Evolutionary conservation across 352 stramenopile species (phyloP).

Genomic region (Globisporangium megalacanthum): DNA sequence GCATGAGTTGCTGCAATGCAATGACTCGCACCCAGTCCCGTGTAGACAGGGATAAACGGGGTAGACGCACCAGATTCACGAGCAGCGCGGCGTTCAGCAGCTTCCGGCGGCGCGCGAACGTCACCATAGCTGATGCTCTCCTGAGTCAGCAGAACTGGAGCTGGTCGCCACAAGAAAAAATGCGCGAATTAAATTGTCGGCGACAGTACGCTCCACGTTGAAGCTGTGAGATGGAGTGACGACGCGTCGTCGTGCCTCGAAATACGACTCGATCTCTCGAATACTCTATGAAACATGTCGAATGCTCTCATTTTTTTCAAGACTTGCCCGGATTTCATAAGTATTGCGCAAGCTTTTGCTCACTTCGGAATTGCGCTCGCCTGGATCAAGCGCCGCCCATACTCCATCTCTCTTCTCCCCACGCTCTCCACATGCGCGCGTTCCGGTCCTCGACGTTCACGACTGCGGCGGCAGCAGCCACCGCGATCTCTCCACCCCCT

Average conservation of each 20-base stretch:
- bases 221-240: background rate
- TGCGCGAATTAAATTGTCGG: background rate
- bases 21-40: too few species aligned
- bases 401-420: background rate
- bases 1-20: background rate
- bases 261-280: background rate
- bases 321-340: background rate
- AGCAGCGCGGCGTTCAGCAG: slow-evolving; percentile 68
- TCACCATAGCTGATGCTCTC: slow-evolving; percentile 2
- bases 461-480: slow-evolving; percentile 5
- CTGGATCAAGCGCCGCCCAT: background rate
- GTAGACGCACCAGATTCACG: slow-evolving; percentile 49
- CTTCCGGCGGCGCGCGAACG: slow-evolving; percentile 25
- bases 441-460: slow-evolving; percentile 12
- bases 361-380: background rate
- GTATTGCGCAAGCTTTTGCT: background rate
- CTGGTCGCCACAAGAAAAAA: background rate
- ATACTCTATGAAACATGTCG: background rate
- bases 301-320: background rate
- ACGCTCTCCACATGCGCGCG: slow-evolving; percentile 9
- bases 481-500: background rate
- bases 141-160: background rate
- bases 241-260: background rate
- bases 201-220: background rate
- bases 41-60: slow-evolving; percentile 1